Percentiles rank a stretch among this genome's conserved stretches.
Conservation (phyloP, 2,329 filamentous ascomycete species). For the Karstenula rhodostoma region DNA sequence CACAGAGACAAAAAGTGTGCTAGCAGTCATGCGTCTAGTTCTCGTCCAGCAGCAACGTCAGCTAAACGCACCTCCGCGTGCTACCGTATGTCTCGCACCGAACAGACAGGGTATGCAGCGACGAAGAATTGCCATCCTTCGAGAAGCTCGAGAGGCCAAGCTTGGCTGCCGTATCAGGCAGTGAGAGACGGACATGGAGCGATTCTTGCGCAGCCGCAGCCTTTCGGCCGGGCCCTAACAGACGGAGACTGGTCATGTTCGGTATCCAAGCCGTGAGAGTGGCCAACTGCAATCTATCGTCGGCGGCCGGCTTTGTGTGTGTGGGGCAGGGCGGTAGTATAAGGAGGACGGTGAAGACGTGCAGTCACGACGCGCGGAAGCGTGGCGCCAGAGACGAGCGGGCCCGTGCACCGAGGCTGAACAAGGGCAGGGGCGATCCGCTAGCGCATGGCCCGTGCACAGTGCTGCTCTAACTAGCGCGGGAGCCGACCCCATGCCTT, state of each 20-base stretch:
- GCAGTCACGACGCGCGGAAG: conserved; percentile 23
- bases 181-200: conserved; percentile 29
- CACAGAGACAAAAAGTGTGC: conserved; percentile 28
- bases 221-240: conserved; percentile 39
- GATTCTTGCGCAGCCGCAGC: conserved; percentile 26
- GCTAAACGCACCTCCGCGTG: conserved; percentile 29
- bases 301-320: conserved; percentile 25
- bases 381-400: conserved; percentile 26
- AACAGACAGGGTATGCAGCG: conserved; percentile 22
- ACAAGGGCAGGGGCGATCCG: conserved; percentile 20
- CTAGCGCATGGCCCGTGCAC: conserved; percentile 29
- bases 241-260: conserved; percentile 18
- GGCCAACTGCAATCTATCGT: conserved; percentile 36
- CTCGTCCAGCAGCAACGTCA: conserved; percentile 33
- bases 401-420: conserved; percentile 36
- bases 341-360: conserved; percentile 26
- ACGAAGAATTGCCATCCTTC: conserved; percentile 34
- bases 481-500: conserved; percentile 29
- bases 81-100: conserved; percentile 22
- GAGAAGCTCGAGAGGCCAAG: conserved; percentile 30
- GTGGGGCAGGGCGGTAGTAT: conserved; percentile 20
- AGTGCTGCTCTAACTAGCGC: conserved; percentile 32
- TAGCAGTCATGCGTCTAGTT: conserved; percentile 34
- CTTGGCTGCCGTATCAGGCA: conserved; percentile 34
- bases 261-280: conserved; percentile 18